A percentile compares a stretch with the other conserved stretches of the same genome.
Conservation (phyloP, 2,329 filamentous ascomycete species). For the Diplodia seriata region DNA sequence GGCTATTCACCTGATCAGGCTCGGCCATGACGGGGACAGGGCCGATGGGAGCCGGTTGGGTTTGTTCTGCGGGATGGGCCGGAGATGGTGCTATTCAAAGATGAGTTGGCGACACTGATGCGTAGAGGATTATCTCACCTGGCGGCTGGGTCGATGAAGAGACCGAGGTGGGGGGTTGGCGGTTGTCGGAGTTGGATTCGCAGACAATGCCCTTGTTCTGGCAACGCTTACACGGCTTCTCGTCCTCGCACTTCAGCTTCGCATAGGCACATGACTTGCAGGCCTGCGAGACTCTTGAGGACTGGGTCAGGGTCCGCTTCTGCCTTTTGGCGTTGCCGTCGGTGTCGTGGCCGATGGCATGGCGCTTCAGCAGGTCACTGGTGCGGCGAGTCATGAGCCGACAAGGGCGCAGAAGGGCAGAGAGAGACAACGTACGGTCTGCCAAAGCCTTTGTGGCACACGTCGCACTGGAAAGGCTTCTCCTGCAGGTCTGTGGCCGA, state of each 20-base stretch:
- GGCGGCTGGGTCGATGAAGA: constrained; percentile 42
- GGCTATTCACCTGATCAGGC: constrained; percentile 27
- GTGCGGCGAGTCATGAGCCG: constrained; percentile 4
- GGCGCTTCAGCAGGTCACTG: constrained; percentile 59
- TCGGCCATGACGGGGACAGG: neutral
- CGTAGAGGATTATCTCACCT: neutral
- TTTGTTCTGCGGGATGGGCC: neutral
- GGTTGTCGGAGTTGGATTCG: constrained; percentile 36
- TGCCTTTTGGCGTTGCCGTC: constrained; percentile 42
- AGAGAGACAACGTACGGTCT: constrained; percentile 46
- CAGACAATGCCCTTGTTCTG: constrained; percentile 58
- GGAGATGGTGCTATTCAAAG: neutral
- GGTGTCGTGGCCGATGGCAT: constrained; percentile 54
- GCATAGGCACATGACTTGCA: constrained; percentile 60
- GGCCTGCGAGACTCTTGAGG: constrained; percentile 55
- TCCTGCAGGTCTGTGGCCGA: constrained; percentile 47
- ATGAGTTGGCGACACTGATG: neutral
- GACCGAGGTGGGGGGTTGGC: constrained; percentile 34
- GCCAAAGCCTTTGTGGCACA: constrained; percentile 56
- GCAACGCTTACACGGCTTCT: constrained; percentile 62
- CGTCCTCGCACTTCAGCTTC: constrained; percentile 62
- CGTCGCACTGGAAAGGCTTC: constrained; percentile 55
- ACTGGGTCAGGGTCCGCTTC: constrained; percentile 29
- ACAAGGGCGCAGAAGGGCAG: too few species aligned
- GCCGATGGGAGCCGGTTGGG: neutral